Evolutionary conservation across 805 yeast species (phyloP), one percentile per base, ranked within the genome.

Genomic region (Saccharomycopsis microspora): DNA sequence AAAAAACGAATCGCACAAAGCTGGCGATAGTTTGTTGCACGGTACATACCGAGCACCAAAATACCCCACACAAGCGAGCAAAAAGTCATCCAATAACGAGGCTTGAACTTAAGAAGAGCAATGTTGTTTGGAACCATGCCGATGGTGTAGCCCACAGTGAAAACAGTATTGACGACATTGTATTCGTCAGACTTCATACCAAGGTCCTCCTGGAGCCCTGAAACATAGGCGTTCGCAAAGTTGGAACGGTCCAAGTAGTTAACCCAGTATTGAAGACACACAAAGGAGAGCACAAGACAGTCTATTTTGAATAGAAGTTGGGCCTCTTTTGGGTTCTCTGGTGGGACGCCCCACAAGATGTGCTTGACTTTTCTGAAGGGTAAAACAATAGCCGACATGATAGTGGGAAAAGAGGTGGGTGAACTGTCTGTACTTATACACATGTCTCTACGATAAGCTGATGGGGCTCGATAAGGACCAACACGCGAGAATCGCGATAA

Each of bases 41-140:
- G 69, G 57, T 70, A 79, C 41, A 75, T 67, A 8, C 73, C 71
- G 40, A 81, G 66, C 1, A 88, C 82, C 49, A 82, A 70, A 46
- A 81, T 64, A 1, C 85, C 74, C 89, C 88, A 84, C 35, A 75
- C 66, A 37, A 82, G 55, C 58, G 84, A 93, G 61, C 75, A 67
- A 3, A 65, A 50, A 1, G 82, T 81, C 38, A 76, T 59, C 7
- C 72, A 64, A 61, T 67, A 66, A 63, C 74, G 76, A 49, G 81
- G 65, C 4, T 82, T 82, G 35, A 68, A 64, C 37, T 78, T 70
- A 39, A 77, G 76, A 46, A 82, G 64, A 19, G 77, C 57, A 55
- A 74, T 78, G 60, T 78, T 64, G 65, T 77, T 77, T 1, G 86
- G 85, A 33, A 80, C 58, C 60, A 80, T 82, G 60, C 79, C 76